Evolutionary conservation across 495 filamentous ascomycete genomes (phyloP).

Genomic region (Aspergillus sparsus): DNA sequence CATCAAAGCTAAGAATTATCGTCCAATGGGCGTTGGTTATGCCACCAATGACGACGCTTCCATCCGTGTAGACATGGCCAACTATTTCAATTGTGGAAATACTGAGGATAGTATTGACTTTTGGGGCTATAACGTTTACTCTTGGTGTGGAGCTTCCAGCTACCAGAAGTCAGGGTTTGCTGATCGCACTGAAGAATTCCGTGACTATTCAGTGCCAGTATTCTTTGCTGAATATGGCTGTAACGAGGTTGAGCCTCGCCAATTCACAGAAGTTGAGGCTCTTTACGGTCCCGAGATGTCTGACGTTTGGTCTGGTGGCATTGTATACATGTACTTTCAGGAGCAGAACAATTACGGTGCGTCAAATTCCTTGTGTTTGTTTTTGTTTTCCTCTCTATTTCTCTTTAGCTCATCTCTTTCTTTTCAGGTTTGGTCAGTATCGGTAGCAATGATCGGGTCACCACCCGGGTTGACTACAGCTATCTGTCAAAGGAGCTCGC

Average conservation of each 20-base stretch:
- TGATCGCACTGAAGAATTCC: constrained; percentile 75
- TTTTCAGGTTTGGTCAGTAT: constrained; percentile 62
- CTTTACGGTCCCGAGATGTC: constrained; percentile 82
- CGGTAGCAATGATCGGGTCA: constrained; percentile 48
- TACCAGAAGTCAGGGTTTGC: constrained; percentile 74
- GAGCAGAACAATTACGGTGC: constrained; percentile 83
- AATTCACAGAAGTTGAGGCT: constrained; percentile 77
- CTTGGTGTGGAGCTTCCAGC: constrained; percentile 82
- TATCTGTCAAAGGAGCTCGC: constrained; percentile 69
- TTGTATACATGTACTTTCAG: constrained; percentile 95
- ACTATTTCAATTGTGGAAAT: constrained; percentile 89
- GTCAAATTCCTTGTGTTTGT: constrained; percentile 9
- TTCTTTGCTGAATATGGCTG: constrained; percentile 99
- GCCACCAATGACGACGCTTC: constrained; percentile 83
- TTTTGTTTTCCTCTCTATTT: not conserved
- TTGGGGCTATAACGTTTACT: constrained; percentile 98
- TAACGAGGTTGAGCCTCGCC: constrained; percentile 72
- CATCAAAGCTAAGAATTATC: constrained; percentile 73
- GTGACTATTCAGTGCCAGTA: constrained; percentile 78
- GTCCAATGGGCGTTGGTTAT: constrained; percentile 84
- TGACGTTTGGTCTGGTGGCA: constrained; percentile 84
- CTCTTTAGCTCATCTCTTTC: not conserved
- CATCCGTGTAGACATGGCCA: constrained; percentile 72
- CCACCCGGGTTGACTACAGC: constrained; percentile 67
- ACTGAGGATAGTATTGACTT: constrained; percentile 73